phyloP scores from a whole-genome alignment of 1,284 basidiomycete species.

The Rhodotorula sp. region DNA sequence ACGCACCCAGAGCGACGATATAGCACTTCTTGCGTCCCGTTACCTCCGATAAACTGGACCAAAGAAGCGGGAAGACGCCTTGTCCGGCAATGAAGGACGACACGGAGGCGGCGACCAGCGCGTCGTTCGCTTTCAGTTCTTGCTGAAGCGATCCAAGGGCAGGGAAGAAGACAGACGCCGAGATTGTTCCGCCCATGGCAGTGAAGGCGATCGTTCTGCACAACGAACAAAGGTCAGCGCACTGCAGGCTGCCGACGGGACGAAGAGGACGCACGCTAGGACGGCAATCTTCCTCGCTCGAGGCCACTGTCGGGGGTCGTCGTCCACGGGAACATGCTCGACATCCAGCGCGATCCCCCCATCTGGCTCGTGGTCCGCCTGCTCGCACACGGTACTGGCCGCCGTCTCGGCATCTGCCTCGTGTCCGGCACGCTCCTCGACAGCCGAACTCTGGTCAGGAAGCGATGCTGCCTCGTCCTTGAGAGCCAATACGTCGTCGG shows the following conservation, averaged over 20 bases:
- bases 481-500: background rate
- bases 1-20: slow-evolving; percentile 27
- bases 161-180: slow-evolving; percentile 61
- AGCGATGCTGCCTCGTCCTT: background rate
- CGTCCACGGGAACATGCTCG: slow-evolving; percentile 64
- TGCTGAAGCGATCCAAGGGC: slow-evolving; percentile 42
- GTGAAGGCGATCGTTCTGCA: slow-evolving; percentile 20
- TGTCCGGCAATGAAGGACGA: slow-evolving; percentile 78
- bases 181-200: slow-evolving; percentile 56
- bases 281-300: slow-evolving; percentile 61
- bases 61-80: slow-evolving; percentile 65
- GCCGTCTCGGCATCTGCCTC: background rate
- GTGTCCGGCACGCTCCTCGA: background rate
- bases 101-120: slow-evolving; percentile 69
- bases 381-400: background rate
- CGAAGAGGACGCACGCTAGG: slow-evolving; percentile 46
- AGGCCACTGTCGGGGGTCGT: slow-evolving; percentile 78
- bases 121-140: slow-evolving; percentile 52
- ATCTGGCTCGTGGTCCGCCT: background rate
- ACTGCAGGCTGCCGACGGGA: too few relatives aligned
- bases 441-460: background rate
- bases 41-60: slow-evolving; percentile 73
- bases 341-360: slow-evolving; percentile 55
- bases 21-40: slow-evolving; percentile 64
- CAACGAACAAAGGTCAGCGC: too few relatives aligned